These are phyloP conservation scores for Drosera capensis DNA, from an alignment of 148 eudicot species.

Conservation along the genomic window DNA sequence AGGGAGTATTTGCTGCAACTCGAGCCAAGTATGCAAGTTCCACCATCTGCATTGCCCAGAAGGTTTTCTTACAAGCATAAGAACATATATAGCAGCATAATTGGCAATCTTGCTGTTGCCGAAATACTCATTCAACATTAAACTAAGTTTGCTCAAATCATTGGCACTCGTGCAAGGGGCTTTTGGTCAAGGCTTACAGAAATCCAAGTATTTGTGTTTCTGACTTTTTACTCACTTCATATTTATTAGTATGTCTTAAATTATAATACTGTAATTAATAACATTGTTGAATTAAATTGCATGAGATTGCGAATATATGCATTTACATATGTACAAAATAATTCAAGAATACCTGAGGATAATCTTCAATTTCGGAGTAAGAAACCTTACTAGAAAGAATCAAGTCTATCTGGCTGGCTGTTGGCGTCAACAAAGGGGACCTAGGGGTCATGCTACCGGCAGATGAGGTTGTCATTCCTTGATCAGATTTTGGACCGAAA, in stretches of 20 bases:
- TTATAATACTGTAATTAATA: no score
- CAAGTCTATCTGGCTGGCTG: constrained; percentile 73
- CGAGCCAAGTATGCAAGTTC: constrained; percentile 97
- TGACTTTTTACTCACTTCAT: not conserved
- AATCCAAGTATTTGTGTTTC: no score
- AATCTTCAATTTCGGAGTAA: constrained; percentile 75
- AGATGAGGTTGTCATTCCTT: constrained; percentile 97
- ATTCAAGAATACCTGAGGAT: constrained; percentile 62
- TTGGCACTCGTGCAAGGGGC: no score
- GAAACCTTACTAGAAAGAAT: constrained; percentile 75
- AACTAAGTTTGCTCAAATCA: no score
- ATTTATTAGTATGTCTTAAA: no score
- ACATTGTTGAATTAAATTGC: no score
- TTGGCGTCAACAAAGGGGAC: constrained; percentile 83
- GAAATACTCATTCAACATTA: no score
- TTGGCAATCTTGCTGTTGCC: not conserved
- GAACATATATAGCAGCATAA: not conserved
- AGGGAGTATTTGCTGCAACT: constrained; percentile 68
- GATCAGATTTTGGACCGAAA: constrained; percentile 97
- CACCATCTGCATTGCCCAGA: constrained; percentile 47
- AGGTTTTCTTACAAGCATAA: constrained; percentile 5
- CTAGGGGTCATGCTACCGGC: constrained; percentile 98
- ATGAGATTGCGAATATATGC: no score
- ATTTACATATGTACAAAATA: no score
- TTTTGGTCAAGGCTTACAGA: no score